Evolutionary conservation across 2,329 filamentous ascomycete species (phyloP), one percentile per base, ranked within the genome.

Genomic region (Fusarium anthophilum): DNA sequence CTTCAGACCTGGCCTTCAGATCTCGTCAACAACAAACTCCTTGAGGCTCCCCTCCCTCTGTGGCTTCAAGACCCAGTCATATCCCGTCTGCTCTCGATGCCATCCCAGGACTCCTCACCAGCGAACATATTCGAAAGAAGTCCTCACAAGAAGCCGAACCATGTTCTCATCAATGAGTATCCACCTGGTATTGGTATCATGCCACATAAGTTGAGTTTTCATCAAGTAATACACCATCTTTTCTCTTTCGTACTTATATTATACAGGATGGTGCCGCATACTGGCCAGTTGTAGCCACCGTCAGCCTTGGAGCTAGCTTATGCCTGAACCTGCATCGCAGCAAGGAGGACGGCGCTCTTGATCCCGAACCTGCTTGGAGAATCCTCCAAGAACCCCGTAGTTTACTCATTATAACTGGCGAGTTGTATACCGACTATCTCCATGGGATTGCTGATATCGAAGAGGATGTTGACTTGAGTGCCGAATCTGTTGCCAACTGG

Each of bases 121-220:
- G 61, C 61, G 45, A 83, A 89, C 76, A 81, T 92, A 12, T 92
- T 92, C 76, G 80, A 82, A 24, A 80, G 86, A 26, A 94, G 95
- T 57, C 93, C 94, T 10, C 95, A 98, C 79, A 78, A 85, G 24
- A 87, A 86, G 8, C 94, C 96, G 6, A 99, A 98, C 78, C 96
- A 98, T 83, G 94, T 97, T 51, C 87, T 98, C 43, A 91, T 98
- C 76, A 99, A 99, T 79, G 95, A 98, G 81, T 99, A 98, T 81
- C 87, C 88, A 3, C 91, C 94, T 0, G 94, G 94, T 5, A 90
- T 98, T 72, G 96, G 96, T n/a, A 98, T 98, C 75, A 97, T 98
- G 94, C 92, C 95, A 53, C 96, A 98, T 81, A 96, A 98, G 85
- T 81, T 83, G 78, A 82, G 81, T 83, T 77, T 68, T 79, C 60